These are phyloP conservation scores for Coemansia sp. DNA, from an alignment of 192 early-diverging fungal genomes.

Conservation along the genomic window DNA sequence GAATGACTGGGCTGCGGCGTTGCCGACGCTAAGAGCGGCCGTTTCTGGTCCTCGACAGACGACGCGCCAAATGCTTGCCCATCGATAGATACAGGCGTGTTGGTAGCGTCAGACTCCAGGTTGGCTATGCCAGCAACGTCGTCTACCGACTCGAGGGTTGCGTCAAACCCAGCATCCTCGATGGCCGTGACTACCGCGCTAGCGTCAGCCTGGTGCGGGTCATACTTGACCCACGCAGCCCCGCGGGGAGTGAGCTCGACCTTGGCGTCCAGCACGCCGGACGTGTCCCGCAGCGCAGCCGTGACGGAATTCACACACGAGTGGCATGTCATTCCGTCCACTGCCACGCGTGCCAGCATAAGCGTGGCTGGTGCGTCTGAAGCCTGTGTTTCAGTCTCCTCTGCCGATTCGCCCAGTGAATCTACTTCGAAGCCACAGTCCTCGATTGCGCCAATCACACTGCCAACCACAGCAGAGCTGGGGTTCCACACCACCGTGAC, in stretches of 20 bases:
- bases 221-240: slow-evolving; percentile 58
- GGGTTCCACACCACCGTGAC: slow-evolving; percentile 61
- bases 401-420: background rate
- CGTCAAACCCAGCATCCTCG: slow-evolving; percentile 66
- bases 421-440: slow-evolving; percentile 25
- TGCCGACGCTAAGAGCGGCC: slow-evolving; percentile 9
- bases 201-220: slow-evolving; percentile 31
- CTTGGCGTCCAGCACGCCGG: slow-evolving; percentile 57
- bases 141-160: slow-evolving; percentile 13
- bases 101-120: background rate
- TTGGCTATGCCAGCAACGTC: background rate
- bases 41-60: background rate
- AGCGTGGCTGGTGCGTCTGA: background rate
- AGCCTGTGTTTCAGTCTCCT: background rate
- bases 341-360: slow-evolving; percentile 13
- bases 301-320: slow-evolving; percentile 78
- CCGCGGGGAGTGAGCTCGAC: slow-evolving; percentile 59
- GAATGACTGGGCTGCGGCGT: background rate
- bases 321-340: slow-evolving; percentile 75
- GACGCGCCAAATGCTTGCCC: background rate
- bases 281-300: slow-evolving; percentile 48
- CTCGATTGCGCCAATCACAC: slow-evolving; percentile 56
- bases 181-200: slow-evolving; percentile 58
- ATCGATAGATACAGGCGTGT: slow-evolving; percentile 1
- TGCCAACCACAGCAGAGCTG: background rate